Base-by-base conservation (phyloP, 805 yeast species). In the Candida tammaniensis region DNA sequence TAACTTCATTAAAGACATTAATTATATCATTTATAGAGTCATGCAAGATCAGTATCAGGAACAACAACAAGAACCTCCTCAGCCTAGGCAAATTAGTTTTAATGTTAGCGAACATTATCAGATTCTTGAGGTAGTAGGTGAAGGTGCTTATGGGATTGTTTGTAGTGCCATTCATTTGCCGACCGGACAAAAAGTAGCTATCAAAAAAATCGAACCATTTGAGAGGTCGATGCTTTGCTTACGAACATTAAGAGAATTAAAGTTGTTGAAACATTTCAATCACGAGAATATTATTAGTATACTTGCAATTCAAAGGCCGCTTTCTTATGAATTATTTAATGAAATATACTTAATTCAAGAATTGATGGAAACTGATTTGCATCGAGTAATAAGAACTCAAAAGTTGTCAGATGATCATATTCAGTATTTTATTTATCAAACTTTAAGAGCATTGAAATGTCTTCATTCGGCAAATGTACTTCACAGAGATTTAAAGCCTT, bases 101-200 rank as follows among this genome's bases (percentile, higher is more conserved):
- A 86, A 87, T 56, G 91, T 91, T 17, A 80, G 89, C 18, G 85
- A 83, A 42, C 88, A 86, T 52, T 91, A 89, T 59, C 87, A 87
- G 57, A 79, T 91, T 30, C 69, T 81, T 33, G 87, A 86, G 46
- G 76, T 91, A 11, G 80, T 91, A 2, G 98, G 98, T 7, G 95
- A 88, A 59, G 98, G 98, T 13, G 97, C 98, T 0, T 91, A 91
- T 54, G 98, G 98, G 5, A 79, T 89, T 9, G 98, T 91, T 8
- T 80, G 96, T 57, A 78, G 91, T 8, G 97, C 97, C 0, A 61
- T 80, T 8, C 96, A 91, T 59, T 76, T 77, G 51, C 95, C 96
- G 5, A 76, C 93, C 1, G 82, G 82, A 35, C 89, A 83, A 47
- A 78, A 78, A 44, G 97, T 91, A n/a, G 98, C 98, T 25, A 88